Evolutionary conservation across 176 grass and related monocot species (phyloP).

Genomic region (Saccharum officinarum): DNA sequence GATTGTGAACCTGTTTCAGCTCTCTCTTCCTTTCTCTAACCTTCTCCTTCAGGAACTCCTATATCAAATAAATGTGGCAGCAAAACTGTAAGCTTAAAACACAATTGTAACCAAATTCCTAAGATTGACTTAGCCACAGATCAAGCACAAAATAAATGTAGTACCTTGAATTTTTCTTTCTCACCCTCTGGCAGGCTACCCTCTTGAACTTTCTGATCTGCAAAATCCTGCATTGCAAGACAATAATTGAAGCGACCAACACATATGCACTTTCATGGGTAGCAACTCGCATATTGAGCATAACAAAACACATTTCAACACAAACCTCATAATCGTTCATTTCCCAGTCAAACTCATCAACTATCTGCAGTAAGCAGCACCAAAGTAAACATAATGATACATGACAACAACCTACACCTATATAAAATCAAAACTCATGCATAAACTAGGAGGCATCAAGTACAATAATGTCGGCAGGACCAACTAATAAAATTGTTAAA

Average conservation of each 20-base stretch:
- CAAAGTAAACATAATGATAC: not conserved
- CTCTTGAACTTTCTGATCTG: slow-evolving; percentile 55
- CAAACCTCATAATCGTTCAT: slow-evolving; percentile 80
- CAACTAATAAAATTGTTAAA: slow-evolving; percentile 4
- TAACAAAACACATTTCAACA: slow-evolving; percentile 5
- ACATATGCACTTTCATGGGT: slow-evolving; percentile 4
- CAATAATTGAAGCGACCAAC: not conserved
- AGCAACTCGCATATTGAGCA: not conserved
- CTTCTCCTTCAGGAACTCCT: too few relatives aligned
- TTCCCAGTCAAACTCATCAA: slow-evolving; percentile 87
- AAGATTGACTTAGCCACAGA: not conserved
- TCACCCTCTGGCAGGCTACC: slow-evolving; percentile 70
- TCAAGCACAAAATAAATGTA: not conserved
- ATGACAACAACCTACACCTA: slow-evolving; percentile 15
- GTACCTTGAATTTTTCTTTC: slow-evolving; percentile 84
- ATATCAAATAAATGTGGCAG: too few relatives aligned
- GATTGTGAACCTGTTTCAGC: too few relatives aligned
- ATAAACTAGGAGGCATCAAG: not conserved
- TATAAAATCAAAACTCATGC: not conserved
- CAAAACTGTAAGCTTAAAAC: too few relatives aligned
- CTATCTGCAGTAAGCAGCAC: slow-evolving; percentile 60
- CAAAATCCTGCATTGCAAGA: slow-evolving; percentile 61
- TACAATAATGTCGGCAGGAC: not conserved
- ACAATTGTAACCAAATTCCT: not conserved
- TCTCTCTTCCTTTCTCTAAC: too few relatives aligned